phyloP scores from a whole-genome alignment of 768 basidiomycete genomes.

The Xerocomellus intermedius region DNA sequence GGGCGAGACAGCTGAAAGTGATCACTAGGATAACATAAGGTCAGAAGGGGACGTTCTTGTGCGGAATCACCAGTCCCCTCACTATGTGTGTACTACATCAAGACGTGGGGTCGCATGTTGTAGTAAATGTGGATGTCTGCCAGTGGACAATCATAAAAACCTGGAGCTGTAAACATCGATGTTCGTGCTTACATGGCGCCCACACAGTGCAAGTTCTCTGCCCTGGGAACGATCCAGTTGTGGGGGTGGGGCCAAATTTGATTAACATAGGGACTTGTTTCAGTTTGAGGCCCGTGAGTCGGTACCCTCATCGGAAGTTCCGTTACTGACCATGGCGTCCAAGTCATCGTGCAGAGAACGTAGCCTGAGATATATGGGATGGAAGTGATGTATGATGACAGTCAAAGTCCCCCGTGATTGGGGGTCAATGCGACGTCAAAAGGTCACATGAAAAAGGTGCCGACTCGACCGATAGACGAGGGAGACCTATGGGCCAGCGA shows the following conservation, averaged over 20 bases:
- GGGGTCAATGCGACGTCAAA: constrained; percentile 11
- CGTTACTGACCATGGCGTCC: constrained; percentile 6
- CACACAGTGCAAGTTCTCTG: neutral
- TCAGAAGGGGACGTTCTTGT: neutral
- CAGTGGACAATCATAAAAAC: constrained; percentile 1
- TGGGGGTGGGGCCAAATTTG: neutral
- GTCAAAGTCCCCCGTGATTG: constrained; percentile 6
- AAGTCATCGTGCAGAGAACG: constrained; percentile 10
- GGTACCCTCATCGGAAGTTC: neutral
- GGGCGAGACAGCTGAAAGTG: neutral
- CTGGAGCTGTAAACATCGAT: neutral
- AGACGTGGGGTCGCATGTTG: neutral
- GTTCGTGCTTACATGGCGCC: constrained; percentile 9
- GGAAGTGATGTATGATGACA: neutral
- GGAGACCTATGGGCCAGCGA: constrained; percentile 2
- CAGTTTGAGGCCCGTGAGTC: neutral
- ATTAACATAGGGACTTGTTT: constrained; percentile 9
- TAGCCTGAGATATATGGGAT: neutral
- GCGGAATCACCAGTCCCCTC: neutral
- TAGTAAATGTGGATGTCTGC: constrained; percentile 4
- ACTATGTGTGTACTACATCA: constrained; percentile 7
- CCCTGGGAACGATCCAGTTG: neutral
- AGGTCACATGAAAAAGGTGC: constrained; percentile 15
- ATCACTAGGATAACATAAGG: constrained; percentile 2
- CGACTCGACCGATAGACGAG: neutral